Evolutionary conservation across 1,139 yeast species (phyloP), one percentile per base, ranked within the genome.

Genomic region (Saccharomyces hybrid): DNA sequence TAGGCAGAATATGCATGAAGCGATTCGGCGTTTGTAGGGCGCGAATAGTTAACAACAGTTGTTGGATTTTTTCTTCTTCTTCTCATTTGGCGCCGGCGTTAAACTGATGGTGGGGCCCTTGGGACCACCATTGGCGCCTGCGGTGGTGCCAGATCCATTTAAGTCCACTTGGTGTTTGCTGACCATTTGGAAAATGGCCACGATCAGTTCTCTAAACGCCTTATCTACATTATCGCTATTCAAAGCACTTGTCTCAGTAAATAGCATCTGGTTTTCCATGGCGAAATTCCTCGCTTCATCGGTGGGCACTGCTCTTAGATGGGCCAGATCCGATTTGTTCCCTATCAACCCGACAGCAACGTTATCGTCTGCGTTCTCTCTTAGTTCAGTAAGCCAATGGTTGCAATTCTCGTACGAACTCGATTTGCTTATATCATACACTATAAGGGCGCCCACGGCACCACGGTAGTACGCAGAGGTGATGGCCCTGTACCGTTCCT

Each of bases 401-500:
- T 90, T 83, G 56, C 93, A 96, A 64, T 89, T 86, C 73, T 93
- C 99, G 73, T 91, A 93, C 54, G 93, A 82, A 71, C 87, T 95
- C 34, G 95, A 86, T 73, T 91, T 91, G 57, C 97, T 84, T 69
- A 93, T 91, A 74, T 93, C 99, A 73, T 93, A 93, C 61, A 93
- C 96, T 59, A 93, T 85, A 64, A 93, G 78, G 1, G 99, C 99
- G 53, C 99, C 99, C 51, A 91, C 96, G 0, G 99, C 99, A 49
- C 99, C 99, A 69, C 99, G 81, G 72, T 93, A 93, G 75, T 93
- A 93, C 13, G 98, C 99, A 57, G 95, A 85, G 46, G 99, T 95
- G 68, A 93, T 93, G 52, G 99, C 98, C 66, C 99, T 83, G 76
- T 93, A 93, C 70, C 99, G 83, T 73, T 93, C 99, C 76, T 93